Evolutionary conservation across 2,329 filamentous ascomycete genomes (phyloP), one percentile per base, ranked within the genome.

Genomic region (Xylaria sp.): DNA sequence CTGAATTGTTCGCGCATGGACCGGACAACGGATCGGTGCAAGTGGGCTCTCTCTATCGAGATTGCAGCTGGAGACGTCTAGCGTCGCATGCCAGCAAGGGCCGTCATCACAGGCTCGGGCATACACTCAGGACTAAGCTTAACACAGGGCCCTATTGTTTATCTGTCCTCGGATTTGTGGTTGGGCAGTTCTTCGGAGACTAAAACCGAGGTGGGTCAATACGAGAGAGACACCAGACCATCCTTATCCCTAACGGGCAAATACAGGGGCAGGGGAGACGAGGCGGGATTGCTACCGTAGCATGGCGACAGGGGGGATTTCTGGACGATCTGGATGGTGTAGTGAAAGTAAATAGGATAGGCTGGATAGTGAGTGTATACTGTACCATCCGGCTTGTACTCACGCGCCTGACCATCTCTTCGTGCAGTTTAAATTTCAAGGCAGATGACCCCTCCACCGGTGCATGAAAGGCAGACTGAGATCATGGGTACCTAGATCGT

Each of bases 181-280:
- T 64, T 64, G 44, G 62, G 17, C 25, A 47, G 35, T 23, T 25
- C 37, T 54, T 62, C 25, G 62, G 54, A 37, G 54, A 48, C 54
- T 58, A 64, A 58, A 40, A 58, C 38, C 57, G 44, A 52, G 44
- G 17, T 58, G 54, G 57, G 56, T 54, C 54, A 23, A 62, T 58
- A 62, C 62, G 58, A 63, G 58, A 63, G 58, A 47, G 29, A 49
- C 46, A 40, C 47, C n/a, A 35, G 47, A 49, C 31, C 35, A 37
- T 21, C 23, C 25, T 25, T 23, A 25, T 29, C n/a, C n/a, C n/a
- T n/a, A n/a, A n/a, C n/a, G n/a, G n/a, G 31, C n/a, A 21, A 40
- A 47, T 51, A 57, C 61, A 61, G 58, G 61, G 61, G 31, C 23
- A 54, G 52, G 53, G 40, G 46, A 40, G 13, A 47, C 21, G 43